Conservation (phyloP, 2,329 filamentous ascomycete genomes). For the Apiospora pterosperma region DNA sequence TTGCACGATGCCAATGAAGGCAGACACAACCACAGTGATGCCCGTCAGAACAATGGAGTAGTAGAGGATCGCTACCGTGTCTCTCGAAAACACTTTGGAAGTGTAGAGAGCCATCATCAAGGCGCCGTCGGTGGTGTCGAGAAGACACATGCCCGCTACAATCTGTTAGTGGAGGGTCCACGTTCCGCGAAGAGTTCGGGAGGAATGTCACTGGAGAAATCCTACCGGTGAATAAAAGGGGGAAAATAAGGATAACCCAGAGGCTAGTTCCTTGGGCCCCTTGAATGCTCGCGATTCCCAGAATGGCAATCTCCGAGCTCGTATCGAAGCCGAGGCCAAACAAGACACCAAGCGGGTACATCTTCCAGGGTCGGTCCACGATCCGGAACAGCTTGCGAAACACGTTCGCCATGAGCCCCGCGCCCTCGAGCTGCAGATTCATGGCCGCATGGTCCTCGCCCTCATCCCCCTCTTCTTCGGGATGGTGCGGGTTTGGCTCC, state of each 20-base stretch:
- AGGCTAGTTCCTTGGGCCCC: conserved; percentile 82
- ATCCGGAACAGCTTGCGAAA: conserved; percentile 76
- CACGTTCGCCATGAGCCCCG: conserved; percentile 68
- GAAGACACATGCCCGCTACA: conserved; percentile 84
- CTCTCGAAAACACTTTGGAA: conserved; percentile 70
- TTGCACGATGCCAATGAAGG: conserved; percentile 84
- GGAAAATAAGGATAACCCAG: conserved; percentile 93
- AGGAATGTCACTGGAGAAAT: not conserved
- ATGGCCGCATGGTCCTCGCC: conserved; percentile 31
- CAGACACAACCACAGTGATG: conserved; percentile 78
- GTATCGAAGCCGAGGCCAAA: conserved; percentile 96
- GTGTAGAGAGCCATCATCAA: conserved; percentile 95
- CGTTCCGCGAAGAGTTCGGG: not conserved
- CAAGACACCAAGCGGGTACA: conserved; percentile 85
- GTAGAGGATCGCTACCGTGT: conserved; percentile 87
- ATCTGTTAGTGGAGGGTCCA: not conserved
- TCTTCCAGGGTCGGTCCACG: conserved; percentile 81
- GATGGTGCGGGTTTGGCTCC: conserved; percentile 29
- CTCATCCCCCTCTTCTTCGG: conserved; percentile 22
- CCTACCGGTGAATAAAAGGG: conserved; percentile 78
- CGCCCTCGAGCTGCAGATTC: conserved; percentile 70
- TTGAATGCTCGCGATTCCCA: conserved; percentile 87
- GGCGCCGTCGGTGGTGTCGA: conserved; percentile 90
- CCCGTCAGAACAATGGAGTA: conserved; percentile 86
- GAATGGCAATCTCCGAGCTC: conserved; percentile 85